Evolutionary conservation across 192 early-diverging fungal species (phyloP).

Genomic region (Dissophora ornata): DNA sequence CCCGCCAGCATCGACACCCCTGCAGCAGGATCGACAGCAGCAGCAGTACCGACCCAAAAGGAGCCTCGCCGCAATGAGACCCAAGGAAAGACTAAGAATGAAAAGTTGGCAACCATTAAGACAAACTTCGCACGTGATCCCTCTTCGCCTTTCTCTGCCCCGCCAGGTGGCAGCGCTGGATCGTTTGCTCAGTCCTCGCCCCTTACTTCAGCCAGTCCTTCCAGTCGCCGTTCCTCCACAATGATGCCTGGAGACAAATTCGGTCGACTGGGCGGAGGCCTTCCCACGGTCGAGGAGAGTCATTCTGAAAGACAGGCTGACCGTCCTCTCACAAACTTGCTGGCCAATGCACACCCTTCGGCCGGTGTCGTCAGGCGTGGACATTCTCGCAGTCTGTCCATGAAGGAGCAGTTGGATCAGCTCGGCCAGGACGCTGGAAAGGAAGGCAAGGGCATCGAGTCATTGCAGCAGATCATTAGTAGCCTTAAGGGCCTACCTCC

Average conservation of each 20-base stretch:
- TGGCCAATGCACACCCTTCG: not conserved
- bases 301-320: constrained; percentile 1
- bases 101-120: constrained; percentile 4
- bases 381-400: constrained; percentile 32
- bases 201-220: constrained; percentile 22
- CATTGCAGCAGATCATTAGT: constrained; percentile 66
- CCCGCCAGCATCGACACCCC: not conserved
- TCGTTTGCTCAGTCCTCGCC: constrained; percentile 10
- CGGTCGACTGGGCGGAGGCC: constrained; percentile 26
- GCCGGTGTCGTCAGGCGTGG: constrained; percentile 5
- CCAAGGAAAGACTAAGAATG: not conserved
- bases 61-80: constrained; percentile 2
- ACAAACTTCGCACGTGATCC: constrained; percentile 12
- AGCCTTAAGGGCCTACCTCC: constrained; percentile 62
- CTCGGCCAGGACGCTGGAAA: constrained; percentile 13
- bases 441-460: constrained; percentile 57
- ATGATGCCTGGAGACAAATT: constrained; percentile 29
- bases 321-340: not conserved
- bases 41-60: not conserved
- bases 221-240: constrained; percentile 41
- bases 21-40: not conserved
- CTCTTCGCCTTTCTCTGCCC: constrained; percentile 3
- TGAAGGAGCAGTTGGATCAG: constrained; percentile 42
- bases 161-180: constrained; percentile 7
- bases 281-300: constrained; percentile 44